Evolutionary conservation across 768 basidiomycete species (phyloP), one percentile per base, ranked within the genome.

Genomic region (Mycena kentingensis): DNA sequence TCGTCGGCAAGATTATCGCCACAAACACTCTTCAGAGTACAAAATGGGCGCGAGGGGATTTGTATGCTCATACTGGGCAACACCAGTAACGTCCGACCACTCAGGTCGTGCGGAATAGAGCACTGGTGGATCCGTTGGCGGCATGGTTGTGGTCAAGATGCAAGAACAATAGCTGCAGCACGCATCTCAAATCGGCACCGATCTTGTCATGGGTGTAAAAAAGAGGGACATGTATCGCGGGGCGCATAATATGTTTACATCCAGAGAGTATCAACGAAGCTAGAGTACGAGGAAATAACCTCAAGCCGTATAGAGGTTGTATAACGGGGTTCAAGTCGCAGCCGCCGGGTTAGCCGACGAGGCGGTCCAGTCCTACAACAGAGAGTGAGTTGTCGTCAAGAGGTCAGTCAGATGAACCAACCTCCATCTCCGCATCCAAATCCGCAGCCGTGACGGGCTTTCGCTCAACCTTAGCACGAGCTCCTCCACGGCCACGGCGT

Each of bases 361-460:
- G 12, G 41, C 76, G 29, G 86, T 88, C 60, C 88, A 88, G 64
- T 88, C 86, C 87, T 88, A 50, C 5, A 22, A 19, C 7, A 47
- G 32, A 39, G 31, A 4, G 27, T 46, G 25, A 46, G 48, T 47
- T n/a, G 43, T 35, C 2, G 25, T 34, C 5, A 48, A 27, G 15
- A 25, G 10, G 64, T 73, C 25, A 54, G n/a, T n/a, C n/a, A 29
- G 5, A 12, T 18, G 2, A 44, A 67, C 84, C 32, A 53, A 96
- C 96, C 82, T 90, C 90, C 96, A 98, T 98, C 78, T 98, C 96
- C 7, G 95, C 93, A 67, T 98, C 96, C 36, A 98, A 82, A 67
- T 95, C 92, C 27, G 91, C 96, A 3, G 77, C 91, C 19, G 84
- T 83, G 77, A 96, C 96, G 50, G 77, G 73, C 4, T 88, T 81